Percentiles rank a stretch among this genome's conserved stretches.
Evolutionary conservation across 768 basidiomycete genomes (phyloP).

Genomic region (Megacollybia marginata): DNA sequence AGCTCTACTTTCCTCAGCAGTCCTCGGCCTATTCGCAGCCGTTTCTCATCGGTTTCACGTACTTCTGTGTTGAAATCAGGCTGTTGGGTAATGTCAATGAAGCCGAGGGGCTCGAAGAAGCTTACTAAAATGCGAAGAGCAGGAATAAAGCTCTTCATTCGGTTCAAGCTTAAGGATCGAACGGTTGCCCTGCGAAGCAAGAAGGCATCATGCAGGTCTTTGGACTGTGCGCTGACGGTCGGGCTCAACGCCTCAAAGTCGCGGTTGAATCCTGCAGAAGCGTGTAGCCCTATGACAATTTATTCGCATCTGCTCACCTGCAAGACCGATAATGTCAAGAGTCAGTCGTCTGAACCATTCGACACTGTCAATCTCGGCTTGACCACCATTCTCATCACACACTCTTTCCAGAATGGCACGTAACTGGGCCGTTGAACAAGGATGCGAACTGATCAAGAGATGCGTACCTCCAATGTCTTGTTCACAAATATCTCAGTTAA

Average conservation of each 20-base stretch:
- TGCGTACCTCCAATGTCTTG: conserved; percentile 25
- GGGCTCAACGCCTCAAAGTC: conserved; percentile 23
- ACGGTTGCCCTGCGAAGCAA: conserved; percentile 15
- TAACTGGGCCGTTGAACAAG: conserved; percentile 13
- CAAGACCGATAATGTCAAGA: conserved; percentile 34
- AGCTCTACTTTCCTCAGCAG: conserved; percentile 30
- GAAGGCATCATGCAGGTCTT: conserved; percentile 26
- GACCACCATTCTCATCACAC: conserved; percentile 6
- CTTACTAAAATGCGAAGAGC: conserved; percentile 23
- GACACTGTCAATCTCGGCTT: conserved; percentile 20
- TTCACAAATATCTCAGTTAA: conserved; percentile 28
- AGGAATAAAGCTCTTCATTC: conserved; percentile 13
- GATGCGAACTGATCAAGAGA: not conserved
- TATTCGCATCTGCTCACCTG: conserved; percentile 17
- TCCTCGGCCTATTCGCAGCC: conserved; percentile 29
- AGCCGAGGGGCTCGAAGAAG: not conserved
- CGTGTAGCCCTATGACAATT: not conserved
- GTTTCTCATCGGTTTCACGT: conserved; percentile 15
- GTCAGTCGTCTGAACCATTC: conserved; percentile 27
- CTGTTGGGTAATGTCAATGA: not conserved
- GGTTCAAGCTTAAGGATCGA: not conserved
- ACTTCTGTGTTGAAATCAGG: not conserved
- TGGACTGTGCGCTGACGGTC: conserved; percentile 7
- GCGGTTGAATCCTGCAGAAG: conserved; percentile 28
- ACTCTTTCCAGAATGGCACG: conserved; percentile 23